phyloP scores from a whole-genome alignment of 1,139 yeast genomes.

The Yueomyces sp. region DNA sequence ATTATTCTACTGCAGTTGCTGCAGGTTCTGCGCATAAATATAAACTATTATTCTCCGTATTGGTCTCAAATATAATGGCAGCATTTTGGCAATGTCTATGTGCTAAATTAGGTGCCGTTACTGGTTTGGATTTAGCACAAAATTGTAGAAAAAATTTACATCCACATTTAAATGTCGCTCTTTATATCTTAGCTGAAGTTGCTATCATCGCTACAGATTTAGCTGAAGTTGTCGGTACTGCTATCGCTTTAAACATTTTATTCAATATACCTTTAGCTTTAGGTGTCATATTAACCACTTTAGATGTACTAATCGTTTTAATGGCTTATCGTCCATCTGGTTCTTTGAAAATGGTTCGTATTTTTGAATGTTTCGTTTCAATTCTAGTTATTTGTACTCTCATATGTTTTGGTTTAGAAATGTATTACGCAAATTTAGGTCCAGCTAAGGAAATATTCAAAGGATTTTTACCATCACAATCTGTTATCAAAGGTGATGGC shows the following conservation, averaged over 20 bases:
- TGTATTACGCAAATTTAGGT: constrained; percentile 37
- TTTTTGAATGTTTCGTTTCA: constrained; percentile 56
- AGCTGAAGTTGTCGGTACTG: constrained; percentile 77
- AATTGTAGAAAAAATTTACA: constrained; percentile 59
- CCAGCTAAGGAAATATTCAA: constrained; percentile 27
- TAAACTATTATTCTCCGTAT: constrained; percentile 47
- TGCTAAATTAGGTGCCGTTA: constrained; percentile 64
- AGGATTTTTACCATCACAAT: constrained; percentile 52
- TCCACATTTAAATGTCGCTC: constrained; percentile 38
- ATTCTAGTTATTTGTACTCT: constrained; percentile 53
- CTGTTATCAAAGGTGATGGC: constrained; percentile 45
- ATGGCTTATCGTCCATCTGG: constrained; percentile 68
- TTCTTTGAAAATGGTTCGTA: constrained; percentile 47
- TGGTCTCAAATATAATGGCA: constrained; percentile 59
- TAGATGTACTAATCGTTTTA: constrained; percentile 58
- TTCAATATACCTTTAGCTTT: constrained; percentile 52
- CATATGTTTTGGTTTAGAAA: constrained; percentile 47
- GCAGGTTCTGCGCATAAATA: constrained; percentile 66
- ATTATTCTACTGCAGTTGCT: constrained; percentile 67
- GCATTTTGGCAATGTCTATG: constrained; percentile 60
- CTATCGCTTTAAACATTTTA: constrained; percentile 57
- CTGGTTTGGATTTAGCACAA: constrained; percentile 68
- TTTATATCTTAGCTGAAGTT: constrained; percentile 56
- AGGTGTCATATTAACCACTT: constrained; percentile 57
- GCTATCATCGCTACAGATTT: constrained; percentile 73